Base-by-base conservation (phyloP, 2,329 filamentous ascomycete species). In the Corniculantispora saksenae region DNA sequence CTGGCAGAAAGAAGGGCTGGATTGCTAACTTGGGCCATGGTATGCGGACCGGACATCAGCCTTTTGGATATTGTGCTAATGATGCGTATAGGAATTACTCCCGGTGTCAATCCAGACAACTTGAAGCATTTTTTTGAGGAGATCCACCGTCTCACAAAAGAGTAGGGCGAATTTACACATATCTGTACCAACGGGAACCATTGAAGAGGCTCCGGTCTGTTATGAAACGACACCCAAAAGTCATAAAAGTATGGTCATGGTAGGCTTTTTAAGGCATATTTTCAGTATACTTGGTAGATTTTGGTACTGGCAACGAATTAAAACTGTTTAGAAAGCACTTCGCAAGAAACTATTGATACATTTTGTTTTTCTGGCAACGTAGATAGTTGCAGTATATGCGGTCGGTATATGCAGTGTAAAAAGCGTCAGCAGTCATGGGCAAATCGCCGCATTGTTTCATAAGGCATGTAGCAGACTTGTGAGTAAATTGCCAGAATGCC, bases 11-110 rank as follows among this genome's bases (percentile, higher is more conserved):
- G 79, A 89, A 94, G 77, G 92, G 94, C 48, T 99, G 95, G 94
- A 98, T 99, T 71, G 93, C 92, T 56, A 99, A 99, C 76, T 84
- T 99, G 67, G 95, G 95, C 10, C 95, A 99, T 75, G 95, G 95
- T 92, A 85, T 73, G 88, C 78, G 53, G 45, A 15, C 32, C 35
- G 6, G 12, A 63, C 50, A 54, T 59, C 35, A 5, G 3, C 38
- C 25, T 23, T 50, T 32, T 10, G 17, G 21, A 7, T 23, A 13
- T 40, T 12, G 29, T 29, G 47, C 53, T 61, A 59, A 69, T 72
- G 43, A 12, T 15, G 7, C 38, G 13, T 27, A 4, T 72, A 95
- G 92, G 93, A 67, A 93, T 99, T 69, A 99, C 95, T 38, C 95
- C 95, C 0, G 91, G 94, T 69, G 95, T 99, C 62, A 91, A 98